A percentile compares a stretch with the other conserved stretches of the same genome.
Evolutionary conservation across 345 rosid genomes (phyloP).

Genomic region (Psidium friedrichsthalianum): DNA sequence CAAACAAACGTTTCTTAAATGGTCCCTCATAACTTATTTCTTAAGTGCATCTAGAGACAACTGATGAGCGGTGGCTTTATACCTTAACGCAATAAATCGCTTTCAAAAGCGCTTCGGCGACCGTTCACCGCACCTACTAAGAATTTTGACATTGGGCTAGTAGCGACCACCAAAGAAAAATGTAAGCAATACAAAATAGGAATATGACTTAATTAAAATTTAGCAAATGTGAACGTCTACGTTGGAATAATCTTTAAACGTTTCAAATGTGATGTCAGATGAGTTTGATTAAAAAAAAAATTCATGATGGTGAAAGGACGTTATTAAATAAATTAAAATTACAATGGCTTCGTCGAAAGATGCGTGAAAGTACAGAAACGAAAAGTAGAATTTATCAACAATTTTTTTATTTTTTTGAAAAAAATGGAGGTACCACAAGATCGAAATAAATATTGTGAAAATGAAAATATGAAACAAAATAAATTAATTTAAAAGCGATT

Average conservation of each 20-base stretch:
- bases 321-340: neutral
- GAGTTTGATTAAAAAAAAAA: neutral
- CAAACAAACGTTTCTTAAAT: neutral
- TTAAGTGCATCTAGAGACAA: neutral
- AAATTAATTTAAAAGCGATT: neutral
- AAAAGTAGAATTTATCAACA: too few species aligned
- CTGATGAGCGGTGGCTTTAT: neutral
- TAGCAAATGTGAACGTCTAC: neutral
- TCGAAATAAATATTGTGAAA: neutral
- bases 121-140: neutral
- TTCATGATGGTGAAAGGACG: accelerated
- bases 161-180: neutral
- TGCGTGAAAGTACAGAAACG: neutral
- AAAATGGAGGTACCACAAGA: too few species aligned
- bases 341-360: neutral
- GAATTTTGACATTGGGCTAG: neutral
- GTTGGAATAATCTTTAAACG: too few species aligned
- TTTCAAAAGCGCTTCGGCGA: neutral
- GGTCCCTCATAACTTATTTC: neutral
- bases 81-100: neutral
- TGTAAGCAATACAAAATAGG: neutral
- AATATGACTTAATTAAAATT: neutral
- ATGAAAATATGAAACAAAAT: neutral
- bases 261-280: too few species aligned
- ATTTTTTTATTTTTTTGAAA: too few species aligned